Conservation (phyloP, 768 basidiomycete genomes). For the Coprinopsis strossmayeri region DNA sequence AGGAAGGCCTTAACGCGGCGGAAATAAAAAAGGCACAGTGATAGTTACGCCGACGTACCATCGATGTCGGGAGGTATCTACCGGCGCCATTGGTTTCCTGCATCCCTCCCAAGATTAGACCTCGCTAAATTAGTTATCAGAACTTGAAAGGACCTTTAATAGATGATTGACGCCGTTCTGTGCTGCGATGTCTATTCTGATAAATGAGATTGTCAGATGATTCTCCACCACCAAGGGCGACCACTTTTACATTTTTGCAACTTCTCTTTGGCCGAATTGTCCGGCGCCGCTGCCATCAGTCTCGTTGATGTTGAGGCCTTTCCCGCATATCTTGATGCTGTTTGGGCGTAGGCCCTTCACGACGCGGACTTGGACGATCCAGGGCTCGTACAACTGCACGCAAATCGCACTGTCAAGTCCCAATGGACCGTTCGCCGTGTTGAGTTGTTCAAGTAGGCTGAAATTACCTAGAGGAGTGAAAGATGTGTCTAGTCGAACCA, state of each 20-base stretch:
- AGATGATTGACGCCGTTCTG: conserved; percentile 32
- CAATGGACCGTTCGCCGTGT: conserved; percentile 22
- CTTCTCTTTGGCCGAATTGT: no score
- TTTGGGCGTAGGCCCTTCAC: conserved; percentile 5
- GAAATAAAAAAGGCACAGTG: background rate
- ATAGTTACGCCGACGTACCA: conserved; percentile 19
- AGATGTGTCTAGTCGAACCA: conserved; percentile 29
- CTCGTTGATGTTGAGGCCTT: no score
- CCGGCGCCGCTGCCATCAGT: no score
- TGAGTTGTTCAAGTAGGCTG: conserved; percentile 16
- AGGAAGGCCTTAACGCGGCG: background rate
- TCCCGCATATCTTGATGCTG: conserved; percentile 17
- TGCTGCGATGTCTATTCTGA: conserved; percentile 25
- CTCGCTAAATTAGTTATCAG: no score
- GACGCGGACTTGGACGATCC: conserved; percentile 32
- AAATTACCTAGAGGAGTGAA: conserved; percentile 27
- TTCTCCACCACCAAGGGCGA: background rate
- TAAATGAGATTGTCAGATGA: conserved; percentile 1
- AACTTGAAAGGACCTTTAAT: no score
- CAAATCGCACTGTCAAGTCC: conserved; percentile 36
- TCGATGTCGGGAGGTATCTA: conserved; percentile 35
- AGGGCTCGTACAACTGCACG: conserved; percentile 34
- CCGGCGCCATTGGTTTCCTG: conserved; percentile 27
- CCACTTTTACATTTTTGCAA: no score
- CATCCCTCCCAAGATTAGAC: no score